Evolutionary conservation across 108 stramenopile species (phyloP).

Genomic region (Discostella stelligeroides): DNA sequence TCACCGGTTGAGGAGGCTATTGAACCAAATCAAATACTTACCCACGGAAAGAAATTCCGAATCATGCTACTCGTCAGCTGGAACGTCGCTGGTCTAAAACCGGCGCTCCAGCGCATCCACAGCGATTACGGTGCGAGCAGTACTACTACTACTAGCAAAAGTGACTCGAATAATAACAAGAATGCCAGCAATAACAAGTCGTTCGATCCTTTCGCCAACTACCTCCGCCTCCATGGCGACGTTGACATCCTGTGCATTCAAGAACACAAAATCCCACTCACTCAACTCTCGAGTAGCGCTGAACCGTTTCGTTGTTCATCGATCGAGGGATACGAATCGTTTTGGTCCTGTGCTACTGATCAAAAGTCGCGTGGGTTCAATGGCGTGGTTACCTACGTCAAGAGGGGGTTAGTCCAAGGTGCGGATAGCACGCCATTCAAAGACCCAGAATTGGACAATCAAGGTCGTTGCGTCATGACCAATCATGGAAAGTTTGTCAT

Average conservation of each 20-base stretch:
- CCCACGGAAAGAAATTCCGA: not conserved
- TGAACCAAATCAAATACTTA: slow-evolving; percentile 2
- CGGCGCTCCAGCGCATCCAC: slow-evolving; percentile 72
- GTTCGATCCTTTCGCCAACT: slow-evolving; percentile 44
- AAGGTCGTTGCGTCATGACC: slow-evolving; percentile 90
- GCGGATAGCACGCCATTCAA: slow-evolving; percentile 67
- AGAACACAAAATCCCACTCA: slow-evolving; percentile 86
- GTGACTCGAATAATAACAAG: slow-evolving; percentile 1
- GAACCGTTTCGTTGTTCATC: slow-evolving; percentile 68
- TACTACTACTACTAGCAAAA: not conserved
- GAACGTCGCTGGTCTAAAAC: slow-evolving; percentile 90
- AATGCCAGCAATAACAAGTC: not conserved
- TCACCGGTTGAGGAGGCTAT: no score
- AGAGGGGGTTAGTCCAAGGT: slow-evolving; percentile 48
- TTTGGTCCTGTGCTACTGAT: slow-evolving; percentile 82
- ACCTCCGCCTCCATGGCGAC: slow-evolving; percentile 58
- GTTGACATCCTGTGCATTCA: slow-evolving; percentile 88
- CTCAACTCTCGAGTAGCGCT: slow-evolving; percentile 61
- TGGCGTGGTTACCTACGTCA: slow-evolving; percentile 89
- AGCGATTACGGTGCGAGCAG: slow-evolving; percentile 30
- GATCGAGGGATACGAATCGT: slow-evolving; percentile 75
- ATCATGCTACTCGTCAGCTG: slow-evolving; percentile 84
- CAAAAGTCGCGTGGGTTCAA: slow-evolving; percentile 73
- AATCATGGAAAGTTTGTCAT: slow-evolving; percentile 87
- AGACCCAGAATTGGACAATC: slow-evolving; percentile 71